Evolutionary conservation across 1,284 basidiomycete species (phyloP).

Genomic region (Rhodotorula sp.): DNA sequence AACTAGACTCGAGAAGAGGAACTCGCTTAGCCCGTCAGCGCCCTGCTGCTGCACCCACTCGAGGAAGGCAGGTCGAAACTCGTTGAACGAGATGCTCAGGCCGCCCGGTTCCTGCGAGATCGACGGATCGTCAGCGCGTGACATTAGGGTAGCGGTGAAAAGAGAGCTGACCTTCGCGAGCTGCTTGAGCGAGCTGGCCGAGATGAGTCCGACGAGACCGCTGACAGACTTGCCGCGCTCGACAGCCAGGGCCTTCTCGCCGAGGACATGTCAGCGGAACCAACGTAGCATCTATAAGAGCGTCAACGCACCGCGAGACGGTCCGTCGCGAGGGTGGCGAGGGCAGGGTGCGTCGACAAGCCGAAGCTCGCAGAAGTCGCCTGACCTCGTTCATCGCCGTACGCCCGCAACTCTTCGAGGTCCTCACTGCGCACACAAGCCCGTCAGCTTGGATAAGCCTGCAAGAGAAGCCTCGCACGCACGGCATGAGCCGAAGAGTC

Average conservation of each 20-base stretch:
- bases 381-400: background rate
- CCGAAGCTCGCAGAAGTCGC: background rate
- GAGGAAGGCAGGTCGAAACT: slow-evolving; percentile 27
- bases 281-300: background rate
- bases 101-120: background rate
- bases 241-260: slow-evolving; percentile 1
- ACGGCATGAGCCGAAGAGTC: slow-evolving; percentile 7
- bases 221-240: background rate
- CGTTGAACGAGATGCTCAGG: slow-evolving; percentile 6
- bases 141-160: background rate
- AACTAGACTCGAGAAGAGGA: slow-evolving; percentile 20
- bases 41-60: slow-evolving; percentile 13
- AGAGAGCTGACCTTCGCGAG: slow-evolving; percentile 4
- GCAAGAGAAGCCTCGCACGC: background rate
- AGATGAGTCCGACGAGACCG: background rate
- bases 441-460: background rate
- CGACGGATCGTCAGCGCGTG: background rate
- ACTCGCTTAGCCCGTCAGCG: slow-evolving; percentile 10
- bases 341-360: slow-evolving; percentile 17
- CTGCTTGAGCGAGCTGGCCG: slow-evolving; percentile 5
- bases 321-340: slow-evolving; percentile 6
- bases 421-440: slow-evolving; percentile 1
- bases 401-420: background rate
- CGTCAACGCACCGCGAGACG: background rate
- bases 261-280: background rate